Conservation (phyloP, 345 rosid species). For the Geranium rotundifolium region DNA sequence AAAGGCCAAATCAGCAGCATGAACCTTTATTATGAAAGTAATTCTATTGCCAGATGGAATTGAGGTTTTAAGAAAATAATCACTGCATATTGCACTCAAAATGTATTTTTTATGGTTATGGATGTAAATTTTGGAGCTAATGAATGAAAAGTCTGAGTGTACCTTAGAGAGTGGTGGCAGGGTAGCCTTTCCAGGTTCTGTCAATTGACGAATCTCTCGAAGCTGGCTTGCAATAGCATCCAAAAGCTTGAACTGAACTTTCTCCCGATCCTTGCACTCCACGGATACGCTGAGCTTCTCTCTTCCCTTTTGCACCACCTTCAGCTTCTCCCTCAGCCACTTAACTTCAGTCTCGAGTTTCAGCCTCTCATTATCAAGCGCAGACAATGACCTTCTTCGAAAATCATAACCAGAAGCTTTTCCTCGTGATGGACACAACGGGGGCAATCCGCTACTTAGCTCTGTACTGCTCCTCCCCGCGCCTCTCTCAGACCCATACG, state of each 20-base stretch:
- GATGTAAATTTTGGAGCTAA: not conserved
- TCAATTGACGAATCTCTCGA: conserved; percentile 27
- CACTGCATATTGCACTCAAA: not conserved
- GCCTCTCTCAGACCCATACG: not conserved
- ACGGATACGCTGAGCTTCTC: conserved; percentile 28
- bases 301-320: conserved; percentile 28
- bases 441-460: not conserved
- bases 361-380: conserved; percentile 28
- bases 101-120: not conserved
- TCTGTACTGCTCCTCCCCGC: not conserved
- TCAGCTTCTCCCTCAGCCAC: conserved; percentile 38
- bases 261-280: conserved; percentile 29
- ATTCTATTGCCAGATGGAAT: too few species aligned
- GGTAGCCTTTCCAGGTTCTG: conserved; percentile 14
- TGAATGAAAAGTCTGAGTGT: not conserved
- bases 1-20: too few species aligned
- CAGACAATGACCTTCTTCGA: conserved; percentile 30
- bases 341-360: conserved; percentile 43
- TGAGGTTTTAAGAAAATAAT: too few species aligned
- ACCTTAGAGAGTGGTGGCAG: conserved; percentile 56
- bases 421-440: not conserved
- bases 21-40: too few species aligned
- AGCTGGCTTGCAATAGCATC: conserved; percentile 42
- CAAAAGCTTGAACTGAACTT: conserved; percentile 29
- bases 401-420: not conserved